A percentile compares a stretch with the other conserved stretches of the same genome.
phyloP scores from a whole-genome alignment of 116 monocot species.

The Papilionanthe hybrid region DNA sequence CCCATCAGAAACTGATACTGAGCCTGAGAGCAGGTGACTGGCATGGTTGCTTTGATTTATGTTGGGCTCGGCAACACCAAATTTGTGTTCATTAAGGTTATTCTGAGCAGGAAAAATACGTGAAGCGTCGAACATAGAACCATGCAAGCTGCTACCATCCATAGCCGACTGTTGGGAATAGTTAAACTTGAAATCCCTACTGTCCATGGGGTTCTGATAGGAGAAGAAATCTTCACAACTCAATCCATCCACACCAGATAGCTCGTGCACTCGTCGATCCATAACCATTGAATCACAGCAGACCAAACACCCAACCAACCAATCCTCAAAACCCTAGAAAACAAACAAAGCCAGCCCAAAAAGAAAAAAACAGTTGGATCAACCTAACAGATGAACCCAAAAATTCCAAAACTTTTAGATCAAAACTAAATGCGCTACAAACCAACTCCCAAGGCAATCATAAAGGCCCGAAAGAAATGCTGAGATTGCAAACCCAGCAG shows the following conservation, averaged over 20 bases:
- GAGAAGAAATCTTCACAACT: slow-evolving; percentile 14
- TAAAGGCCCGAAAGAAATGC: not conserved
- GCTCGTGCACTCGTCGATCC: slow-evolving; percentile 10
- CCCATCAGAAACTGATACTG: not conserved
- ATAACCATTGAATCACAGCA: slow-evolving; percentile 13
- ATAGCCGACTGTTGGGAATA: not conserved
- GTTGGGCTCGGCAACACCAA: not conserved
- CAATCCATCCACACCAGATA: slow-evolving; percentile 12
- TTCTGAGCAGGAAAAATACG: not conserved
- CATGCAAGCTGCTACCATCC: slow-evolving; percentile 2
- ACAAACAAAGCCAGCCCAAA: not conserved
- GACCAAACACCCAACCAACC: not conserved
- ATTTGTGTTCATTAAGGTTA: not conserved
- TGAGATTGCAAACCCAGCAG: not conserved
- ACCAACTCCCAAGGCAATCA: not conserved
- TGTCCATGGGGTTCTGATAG: not conserved
- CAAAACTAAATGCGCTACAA: not conserved
- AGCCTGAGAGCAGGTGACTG: not conserved
- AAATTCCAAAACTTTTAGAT: not conserved
- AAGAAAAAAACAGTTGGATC: not conserved
- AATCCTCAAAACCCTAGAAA: slow-evolving; percentile 3
- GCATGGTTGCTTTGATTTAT: not conserved
- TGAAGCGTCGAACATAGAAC: not conserved
- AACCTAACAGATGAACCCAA: not conserved
- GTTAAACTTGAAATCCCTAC: slow-evolving; percentile 1